Percentiles rank a stretch among this genome's conserved stretches.
Conservation (phyloP, 306 rosid genomes). For the Nissolia schottii region DNA sequence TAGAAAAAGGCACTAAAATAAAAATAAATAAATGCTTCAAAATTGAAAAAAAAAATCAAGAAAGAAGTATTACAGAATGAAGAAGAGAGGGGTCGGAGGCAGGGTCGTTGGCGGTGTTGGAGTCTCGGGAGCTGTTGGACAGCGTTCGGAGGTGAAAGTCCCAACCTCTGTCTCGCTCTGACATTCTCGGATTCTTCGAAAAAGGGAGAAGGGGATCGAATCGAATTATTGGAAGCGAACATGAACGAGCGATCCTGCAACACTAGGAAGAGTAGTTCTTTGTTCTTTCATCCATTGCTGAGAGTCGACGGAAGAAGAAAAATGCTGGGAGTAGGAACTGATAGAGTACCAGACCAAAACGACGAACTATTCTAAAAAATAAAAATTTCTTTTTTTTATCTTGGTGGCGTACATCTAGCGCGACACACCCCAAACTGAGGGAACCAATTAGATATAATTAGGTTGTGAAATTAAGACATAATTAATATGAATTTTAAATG, state of each 20-base stretch:
- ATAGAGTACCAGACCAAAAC: background rate
- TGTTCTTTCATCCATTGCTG: background rate
- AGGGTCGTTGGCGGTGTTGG: constrained; percentile 71
- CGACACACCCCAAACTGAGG: too few relatives aligned
- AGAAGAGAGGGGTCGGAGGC: constrained; percentile 81
- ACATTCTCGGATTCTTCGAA: constrained; percentile 30
- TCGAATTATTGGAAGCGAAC: background rate
- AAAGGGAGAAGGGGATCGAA: background rate
- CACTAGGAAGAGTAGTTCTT: background rate
- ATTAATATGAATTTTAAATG: too few relatives aligned
- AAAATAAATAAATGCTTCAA: background rate
- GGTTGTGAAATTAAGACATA: too few relatives aligned
- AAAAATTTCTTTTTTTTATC: too few relatives aligned
- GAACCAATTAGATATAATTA: too few relatives aligned
- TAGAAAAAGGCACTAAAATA: too few relatives aligned
- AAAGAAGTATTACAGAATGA: constrained; percentile 50
- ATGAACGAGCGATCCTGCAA: background rate
- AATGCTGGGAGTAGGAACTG: background rate
- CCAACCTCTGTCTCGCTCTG: constrained; percentile 52
- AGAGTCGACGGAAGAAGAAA: background rate
- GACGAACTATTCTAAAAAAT: too few relatives aligned
- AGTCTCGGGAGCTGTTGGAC: constrained; percentile 68
- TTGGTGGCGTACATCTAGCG: background rate
- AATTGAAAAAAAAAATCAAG: background rate
- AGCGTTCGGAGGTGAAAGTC: constrained; percentile 74